Evolutionary conservation across 2,329 filamentous ascomycete species (phyloP), one percentile per base, ranked within the genome.

Genomic region (Hymenoscyphus repandus): DNA sequence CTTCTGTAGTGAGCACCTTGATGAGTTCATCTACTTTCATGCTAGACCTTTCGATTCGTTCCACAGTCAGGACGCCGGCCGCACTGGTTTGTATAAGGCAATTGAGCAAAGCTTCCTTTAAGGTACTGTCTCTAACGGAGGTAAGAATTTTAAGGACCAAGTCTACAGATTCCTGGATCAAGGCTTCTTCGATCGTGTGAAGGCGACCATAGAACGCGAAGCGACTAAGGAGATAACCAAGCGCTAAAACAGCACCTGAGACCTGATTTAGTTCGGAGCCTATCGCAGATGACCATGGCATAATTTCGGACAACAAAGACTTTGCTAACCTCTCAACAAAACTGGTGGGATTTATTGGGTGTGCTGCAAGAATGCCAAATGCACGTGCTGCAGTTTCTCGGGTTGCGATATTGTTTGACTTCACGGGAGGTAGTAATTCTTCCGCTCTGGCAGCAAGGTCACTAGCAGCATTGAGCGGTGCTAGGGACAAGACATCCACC

Each of bases 281-380:
- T 45, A 84, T 71, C 18, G 82, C 80, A 17, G 60, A 55, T 22
- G 53, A 55, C 80, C 85, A 86, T 4, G 64, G 64, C 40, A 69
- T 60, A 1, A 76, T 63, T 13, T 74, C 73, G 13, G 67, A 62
- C 6, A 79, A 69, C 12, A 86, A 69, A 0, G 69, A 62, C 13
- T 67, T 57, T 20, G 82, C 63, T 7, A 73, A 67, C 13, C 66
- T 68, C 7, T 69, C 61, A 11, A 83, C 60, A 3, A 70, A 62
- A 11, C 67, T 62, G 0, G 69, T 58, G 2, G 73, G 60, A 50
- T 74, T 74, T 6, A 60, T 62, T 3, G 75, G 73, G 65, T 92
- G 86, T 0, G 89, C 85, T 1, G 79, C 82, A 5, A 96, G 69
- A 11, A 96, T 85, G 0, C 90, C 91, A 59, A 90, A 81, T 0